Evolutionary conservation across 2,329 filamentous ascomycete species (phyloP), one percentile per base, ranked within the genome.

Genomic region (Truncatella angustata): DNA sequence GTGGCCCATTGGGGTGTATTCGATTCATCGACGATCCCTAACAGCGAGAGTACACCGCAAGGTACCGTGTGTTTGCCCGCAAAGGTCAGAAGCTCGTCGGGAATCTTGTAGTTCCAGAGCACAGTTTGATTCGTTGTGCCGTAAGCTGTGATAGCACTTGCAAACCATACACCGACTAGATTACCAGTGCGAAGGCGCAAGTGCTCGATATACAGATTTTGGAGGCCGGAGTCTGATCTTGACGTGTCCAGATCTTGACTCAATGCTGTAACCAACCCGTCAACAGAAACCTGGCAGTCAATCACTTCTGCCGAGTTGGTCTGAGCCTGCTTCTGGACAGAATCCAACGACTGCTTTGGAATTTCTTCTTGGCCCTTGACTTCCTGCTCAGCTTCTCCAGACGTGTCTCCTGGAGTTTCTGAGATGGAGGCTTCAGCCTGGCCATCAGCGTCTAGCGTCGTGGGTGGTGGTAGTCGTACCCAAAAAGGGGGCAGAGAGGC

Each of bases 51-150:
- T 24, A 84, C 70, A 28, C 82, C 82, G 59, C 81, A 84, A 0
- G 82, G 81, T 1, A 86, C 74, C 0, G 77, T 78, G 16, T 78
- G 75, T 26, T 72, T 73, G 7, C 76, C 71, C 2, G 79, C 66
- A 53, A 85, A 81, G 1, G 68, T 56, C 1, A 83, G 59, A 4
- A 84, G 66, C 3, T 75, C 72, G 18, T 77, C 71, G 0, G 81
- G 80, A 43, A 84, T 82, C 51, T 75, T 74, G 67, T 82, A 84
- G 61, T 78, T 81, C 82, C 82, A 85, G 3, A 85, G 70, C 9
- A 83, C 72, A 1, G 80, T 83, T 57, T 78, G 73, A 46, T 72
- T 77, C 0, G 75, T 72, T 1, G 78, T 80, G 18, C 78, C 77
- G 53, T 79, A 77, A 0, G 82, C 81, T 1, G 81, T 85, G 1